Evolutionary conservation across 2,329 filamentous ascomycete species (phyloP), one percentile per base, ranked within the genome.

Genomic region (Penicillium aurantiogriseum): DNA sequence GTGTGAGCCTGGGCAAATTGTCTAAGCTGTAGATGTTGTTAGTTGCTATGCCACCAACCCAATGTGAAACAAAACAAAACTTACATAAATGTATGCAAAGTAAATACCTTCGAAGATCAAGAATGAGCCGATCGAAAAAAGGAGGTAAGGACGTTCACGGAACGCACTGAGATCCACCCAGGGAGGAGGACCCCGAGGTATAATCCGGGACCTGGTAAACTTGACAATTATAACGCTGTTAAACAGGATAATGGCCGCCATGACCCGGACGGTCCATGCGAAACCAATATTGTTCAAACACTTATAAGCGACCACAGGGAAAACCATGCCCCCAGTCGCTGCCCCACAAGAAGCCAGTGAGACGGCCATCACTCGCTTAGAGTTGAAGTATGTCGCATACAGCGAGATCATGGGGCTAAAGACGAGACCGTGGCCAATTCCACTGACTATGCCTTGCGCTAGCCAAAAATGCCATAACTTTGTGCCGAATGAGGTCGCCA

Each of bases 141-240:
- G 49, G 49, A 57, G 54, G 49, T 57, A 57, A 52, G 63, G 0
- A 73, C 71, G 15, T 66, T 63, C 27, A 67, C 57, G 4, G 67
- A 71, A 29, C 69, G 63, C 2, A 87, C 82, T 1, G 75, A 80
- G 3, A 79, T 78, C 86, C 85, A 88, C 55, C 77, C 77, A 1
- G 83, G 71, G 8, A 86, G 76, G 2, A 83, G 83, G n/a, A 83
- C 72, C 56, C 46, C 65, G 59, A 38, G 65, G 59, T 51, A 71
- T 52, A 9, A 87, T 70, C 9, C 83, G 73, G 4, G 78, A 72
- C 48, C 71, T 74, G 11, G 76, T 68, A 10, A 78, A 68, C 21
- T 33, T 29, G 0, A 75, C 62, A 33, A 67, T 65, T 2, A 67
- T 56, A 2, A 76, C 60, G 0, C 71, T 61, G 1, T 66, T 69